Percentiles rank a stretch among this genome's conserved stretches.
phyloP scores from a whole-genome alignment of 805 yeast species.

The Cyberlindnera xishuangbannaensis region DNA sequence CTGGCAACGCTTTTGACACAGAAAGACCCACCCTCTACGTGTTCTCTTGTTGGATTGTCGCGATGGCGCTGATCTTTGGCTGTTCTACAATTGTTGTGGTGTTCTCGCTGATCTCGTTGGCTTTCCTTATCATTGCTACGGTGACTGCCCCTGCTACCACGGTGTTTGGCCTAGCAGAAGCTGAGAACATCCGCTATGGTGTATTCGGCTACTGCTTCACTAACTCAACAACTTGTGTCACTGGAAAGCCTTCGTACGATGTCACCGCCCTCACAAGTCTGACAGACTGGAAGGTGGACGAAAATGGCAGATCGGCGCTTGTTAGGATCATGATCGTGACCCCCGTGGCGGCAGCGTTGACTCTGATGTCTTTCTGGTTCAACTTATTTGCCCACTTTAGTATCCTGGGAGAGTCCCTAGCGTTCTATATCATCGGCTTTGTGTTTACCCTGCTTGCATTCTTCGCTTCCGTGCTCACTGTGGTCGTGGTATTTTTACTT shows the following conservation, averaged over 20 bases:
- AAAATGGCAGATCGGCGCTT: constrained; percentile 42
- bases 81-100: constrained; percentile 37
- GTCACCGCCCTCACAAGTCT: constrained; percentile 27
- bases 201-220: constrained; percentile 58
- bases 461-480: constrained; percentile 45
- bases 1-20: too few relatives aligned
- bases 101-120: constrained; percentile 49
- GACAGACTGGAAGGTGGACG: constrained; percentile 44
- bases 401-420: constrained; percentile 21
- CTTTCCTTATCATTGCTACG: constrained; percentile 54
- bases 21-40: too few relatives aligned
- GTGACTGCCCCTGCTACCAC: constrained; percentile 55
- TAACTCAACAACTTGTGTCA: constrained; percentile 31
- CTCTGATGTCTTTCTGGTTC: constrained; percentile 39
- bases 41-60: too few relatives aligned
- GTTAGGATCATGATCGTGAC: constrained; percentile 50
- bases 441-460: constrained; percentile 45
- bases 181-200: constrained; percentile 47
- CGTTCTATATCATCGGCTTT: constrained; percentile 38
- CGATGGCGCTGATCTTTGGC: constrained; percentile 32
- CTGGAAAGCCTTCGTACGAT: constrained; percentile 37
- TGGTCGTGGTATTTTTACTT: constrained; percentile 49
- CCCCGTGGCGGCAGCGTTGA: constrained; percentile 65
- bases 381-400: constrained; percentile 30
- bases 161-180: constrained; percentile 43